Conservation (phyloP, 2,329 filamentous ascomycete species). For the Ophiocordyceps sinensis region DNA sequence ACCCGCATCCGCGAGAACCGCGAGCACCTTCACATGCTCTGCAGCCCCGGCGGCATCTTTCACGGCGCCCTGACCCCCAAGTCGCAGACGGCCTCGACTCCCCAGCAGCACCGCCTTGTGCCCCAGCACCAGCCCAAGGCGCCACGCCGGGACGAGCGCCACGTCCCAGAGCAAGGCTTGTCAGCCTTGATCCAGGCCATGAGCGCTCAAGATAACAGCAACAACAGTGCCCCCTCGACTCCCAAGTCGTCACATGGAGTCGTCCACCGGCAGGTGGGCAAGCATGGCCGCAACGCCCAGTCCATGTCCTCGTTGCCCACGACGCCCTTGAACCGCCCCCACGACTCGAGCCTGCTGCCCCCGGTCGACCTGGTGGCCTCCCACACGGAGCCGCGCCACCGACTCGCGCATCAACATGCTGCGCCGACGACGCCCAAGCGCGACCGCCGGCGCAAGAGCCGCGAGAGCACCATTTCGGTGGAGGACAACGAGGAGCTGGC, state of each 20-base stretch:
- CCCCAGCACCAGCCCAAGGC: slow-evolving; percentile 32
- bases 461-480: slow-evolving; percentile 75
- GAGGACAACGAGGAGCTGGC: slow-evolving; percentile 44
- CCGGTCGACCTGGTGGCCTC: slow-evolving; percentile 44
- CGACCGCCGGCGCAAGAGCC: slow-evolving; percentile 48
- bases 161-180: slow-evolving; percentile 45
- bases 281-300: slow-evolving; percentile 63
- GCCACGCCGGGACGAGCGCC: slow-evolving; percentile 26
- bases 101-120: slow-evolving; percentile 28
- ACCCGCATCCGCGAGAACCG: slow-evolving; percentile 80
- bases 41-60: slow-evolving; percentile 57
- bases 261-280: slow-evolving; percentile 34
- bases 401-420: slow-evolving; percentile 24
- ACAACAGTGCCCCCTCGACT: slow-evolving; percentile 60
- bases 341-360: slow-evolving; percentile 40
- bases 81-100: slow-evolving; percentile 27
- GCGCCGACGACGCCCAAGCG: slow-evolving; percentile 24
- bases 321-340: slow-evolving; percentile 48
- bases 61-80: slow-evolving; percentile 47
- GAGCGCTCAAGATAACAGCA: slow-evolving; percentile 44
- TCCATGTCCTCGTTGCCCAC: slow-evolving; percentile 74
- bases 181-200: slow-evolving; percentile 70
- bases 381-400: slow-evolving; percentile 40
- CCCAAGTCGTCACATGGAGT: slow-evolving; percentile 36
- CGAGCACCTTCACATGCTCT: slow-evolving; percentile 68